Conservation (phyloP, 306 rosid genomes). For the Fagus crenata region DNA sequence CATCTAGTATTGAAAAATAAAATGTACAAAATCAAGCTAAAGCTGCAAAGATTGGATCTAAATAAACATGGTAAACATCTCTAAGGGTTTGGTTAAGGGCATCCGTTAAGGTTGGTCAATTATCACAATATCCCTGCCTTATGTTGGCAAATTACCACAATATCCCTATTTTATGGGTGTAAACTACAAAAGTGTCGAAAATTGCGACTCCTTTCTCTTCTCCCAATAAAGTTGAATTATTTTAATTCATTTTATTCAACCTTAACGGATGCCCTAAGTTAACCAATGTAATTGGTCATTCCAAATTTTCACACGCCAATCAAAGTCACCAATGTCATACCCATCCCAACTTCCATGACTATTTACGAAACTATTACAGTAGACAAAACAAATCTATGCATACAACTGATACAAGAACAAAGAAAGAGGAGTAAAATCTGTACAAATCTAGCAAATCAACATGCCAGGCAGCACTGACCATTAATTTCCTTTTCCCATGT, state of each 20-base stretch:
- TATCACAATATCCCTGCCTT: too few relatives aligned
- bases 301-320: background rate
- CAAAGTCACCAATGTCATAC: background rate
- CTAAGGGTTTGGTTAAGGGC: too few relatives aligned
- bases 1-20: background rate
- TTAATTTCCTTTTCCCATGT: conserved; percentile 18
- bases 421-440: conserved; percentile 12
- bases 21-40: background rate
- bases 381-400: conserved; percentile 21
- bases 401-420: conserved; percentile 12
- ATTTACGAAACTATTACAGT: conserved; percentile 20
- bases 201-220: too few relatives aligned
- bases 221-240: too few relatives aligned
- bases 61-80: background rate
- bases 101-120: too few relatives aligned
- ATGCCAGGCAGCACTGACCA: conserved; percentile 8
- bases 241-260: too few relatives aligned
- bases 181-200: too few relatives aligned
- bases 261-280: too few relatives aligned
- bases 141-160: too few relatives aligned
- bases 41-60: background rate
- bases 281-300: background rate
- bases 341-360: background rate
- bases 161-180: too few relatives aligned
- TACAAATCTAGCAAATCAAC: conserved; percentile 31